Base-by-base conservation (phyloP, 2,329 filamentous ascomycete species). In the Didymella pinodella region DNA sequence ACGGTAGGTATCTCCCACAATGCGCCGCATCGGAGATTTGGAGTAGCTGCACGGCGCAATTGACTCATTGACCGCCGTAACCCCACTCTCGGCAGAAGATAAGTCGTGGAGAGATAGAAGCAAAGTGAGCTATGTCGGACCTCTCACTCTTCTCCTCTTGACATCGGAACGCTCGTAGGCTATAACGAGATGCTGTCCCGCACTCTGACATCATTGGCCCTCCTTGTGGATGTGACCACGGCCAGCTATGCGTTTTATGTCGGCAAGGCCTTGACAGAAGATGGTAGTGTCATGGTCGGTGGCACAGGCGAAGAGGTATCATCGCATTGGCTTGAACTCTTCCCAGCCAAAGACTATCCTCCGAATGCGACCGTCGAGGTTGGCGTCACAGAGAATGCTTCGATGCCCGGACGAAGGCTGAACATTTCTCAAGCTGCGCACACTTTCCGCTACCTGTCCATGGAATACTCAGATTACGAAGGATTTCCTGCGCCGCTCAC, bases 231-330 rank as follows among this genome's bases (percentile, higher is more conserved):
- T 12, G 59, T 59, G 0, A 45, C 59, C 6, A 50, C 53, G n/a
- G 78, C 78, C n/a, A 82, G 80, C 69, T 81, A 82, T 65, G 79
- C 78, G 14, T 82, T 82, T 67, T 82, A 82, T 51, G 79, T 82
- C 18, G 80, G 81, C 59, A 81, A 80, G 59, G 72, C 76, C 38
- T 76, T 82, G 59, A 82, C 80, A 0, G 68, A 73, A 14, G 75
- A 79, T 59, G 79, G 78, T 29, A 76, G 74, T 34, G 79, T 82
- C 26, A 72, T 82, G 43, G 68, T 82, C 20, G 80, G 80, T 59
- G 79, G 80, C 22, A 82, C 80, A 4, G 80, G 80, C 44, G 81
- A 83, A 59, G 80, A 82, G 62, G 79, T 82, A 0, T 82, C 80
- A 0, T 79, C 76, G 8, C 80, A 82, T 57, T 82, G 80, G 79